Base-by-base conservation (phyloP, 2,329 filamentous ascomycete species). In the Pleurostoma richardsiae region DNA sequence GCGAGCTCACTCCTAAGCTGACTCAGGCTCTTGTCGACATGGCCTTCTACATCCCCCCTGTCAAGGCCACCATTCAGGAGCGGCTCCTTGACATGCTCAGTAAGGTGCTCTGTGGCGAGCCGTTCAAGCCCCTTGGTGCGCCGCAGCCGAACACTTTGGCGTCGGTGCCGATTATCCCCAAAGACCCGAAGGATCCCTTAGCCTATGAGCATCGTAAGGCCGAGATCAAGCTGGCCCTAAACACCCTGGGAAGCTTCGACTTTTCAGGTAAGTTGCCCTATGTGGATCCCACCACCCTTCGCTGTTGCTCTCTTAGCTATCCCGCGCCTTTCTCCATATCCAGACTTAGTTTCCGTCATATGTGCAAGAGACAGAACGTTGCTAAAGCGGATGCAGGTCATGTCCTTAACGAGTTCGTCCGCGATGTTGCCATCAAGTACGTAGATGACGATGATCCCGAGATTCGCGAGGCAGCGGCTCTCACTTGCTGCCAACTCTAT, bases 401-500 rank as follows among this genome's bases (percentile, higher is more conserved):
- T 59, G 87, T 96, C 11, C 72, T 99, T 11, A 99, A 99, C 59
- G 95, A 99, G 63, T 99, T 99, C 56, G 94, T 99, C 29, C 88
- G 94, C 28, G 94, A 99, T 62, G 94, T 99, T 43, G 94, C 95
- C 4, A 95, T 99, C 61, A 94, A 92, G 64, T 99, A 96, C 58
- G 92, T 99, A 39, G 92, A 99, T 56, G 94, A 95, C 53, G 92
- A 97, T 56, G 95, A 96, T 57, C 79, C 90, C 0, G 88, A 95
- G 54, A 96, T 96, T 43, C 83, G 94, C 49, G 92, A 96, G 66
- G 94, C 94, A 11, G 92, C 94, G 3, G 91, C 94, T 11, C 75
- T 99, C 51, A 99, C 95, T 4, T 97, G 94, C 68, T 99, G 95
- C 61, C 95, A 99, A 65, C 80, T 99, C 41, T 97, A 97, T 60